phyloP scores from a whole-genome alignment of 2,329 filamentous ascomycete species.

The Fusarium paranaense region DNA sequence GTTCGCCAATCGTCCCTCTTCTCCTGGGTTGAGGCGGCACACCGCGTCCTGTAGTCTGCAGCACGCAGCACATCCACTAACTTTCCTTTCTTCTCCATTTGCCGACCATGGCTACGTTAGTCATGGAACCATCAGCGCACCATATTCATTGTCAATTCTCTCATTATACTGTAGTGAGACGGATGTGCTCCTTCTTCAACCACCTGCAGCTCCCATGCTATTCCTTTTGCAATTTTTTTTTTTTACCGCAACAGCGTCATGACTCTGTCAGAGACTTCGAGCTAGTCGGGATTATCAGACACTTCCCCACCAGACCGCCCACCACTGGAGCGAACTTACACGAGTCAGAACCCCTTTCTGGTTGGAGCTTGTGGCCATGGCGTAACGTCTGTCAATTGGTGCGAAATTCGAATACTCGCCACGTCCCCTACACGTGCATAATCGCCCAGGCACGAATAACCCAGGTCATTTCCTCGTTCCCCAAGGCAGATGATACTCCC shows the following conservation, averaged over 20 bases:
- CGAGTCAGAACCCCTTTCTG: background rate
- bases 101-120: background rate
- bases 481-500: background rate
- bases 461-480: background rate
- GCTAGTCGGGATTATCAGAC: background rate
- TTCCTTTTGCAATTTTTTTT: background rate
- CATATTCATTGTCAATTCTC: background rate
- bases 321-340: background rate
- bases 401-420: background rate
- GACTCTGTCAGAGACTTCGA: background rate
- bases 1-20: background rate
- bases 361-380: background rate
- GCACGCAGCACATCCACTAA: background rate
- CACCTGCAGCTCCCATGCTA: background rate
- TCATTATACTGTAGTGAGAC: background rate
- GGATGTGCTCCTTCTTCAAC: background rate
- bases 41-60: background rate
- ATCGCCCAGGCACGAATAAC: background rate
- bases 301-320: background rate
- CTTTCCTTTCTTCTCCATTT: background rate
- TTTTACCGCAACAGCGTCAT: background rate
- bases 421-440: background rate
- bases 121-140: background rate
- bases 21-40: background rate
- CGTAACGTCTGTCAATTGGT: background rate